Conservation (phyloP, 208 protist species). For the Wallacemonas sp. region DNA sequence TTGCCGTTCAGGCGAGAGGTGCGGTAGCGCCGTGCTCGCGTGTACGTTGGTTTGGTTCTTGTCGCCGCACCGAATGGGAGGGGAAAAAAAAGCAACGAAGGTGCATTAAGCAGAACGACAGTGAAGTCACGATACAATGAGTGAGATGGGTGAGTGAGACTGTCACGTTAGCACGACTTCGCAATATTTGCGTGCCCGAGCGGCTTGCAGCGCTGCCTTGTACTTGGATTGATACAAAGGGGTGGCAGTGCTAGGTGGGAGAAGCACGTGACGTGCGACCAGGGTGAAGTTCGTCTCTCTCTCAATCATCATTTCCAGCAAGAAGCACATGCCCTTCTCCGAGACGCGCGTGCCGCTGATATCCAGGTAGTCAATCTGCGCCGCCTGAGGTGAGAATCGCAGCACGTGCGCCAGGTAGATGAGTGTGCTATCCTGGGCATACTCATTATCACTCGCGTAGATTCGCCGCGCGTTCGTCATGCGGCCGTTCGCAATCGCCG, state of each 20-base stretch:
- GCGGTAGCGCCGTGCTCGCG: too few relatives aligned
- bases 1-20: too few relatives aligned
- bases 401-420: conserved; percentile 82
- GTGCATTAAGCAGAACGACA: neutral
- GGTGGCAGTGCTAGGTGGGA: conserved; percentile 16
- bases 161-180: neutral
- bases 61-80: too few relatives aligned
- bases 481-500: conserved; percentile 74
- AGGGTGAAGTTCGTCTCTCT: conserved; percentile 64
- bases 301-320: conserved; percentile 81
- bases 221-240: conserved; percentile 10
- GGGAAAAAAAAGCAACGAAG: neutral
- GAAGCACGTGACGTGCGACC: conserved; percentile 41
- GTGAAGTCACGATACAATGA: neutral
- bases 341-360: conserved; percentile 78
- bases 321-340: conserved; percentile 73
- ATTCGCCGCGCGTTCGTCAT: conserved; percentile 64
- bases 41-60: too few relatives aligned
- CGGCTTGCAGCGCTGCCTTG: conserved; percentile 2
- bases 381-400: conserved; percentile 68
- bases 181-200: conserved; percentile 1
- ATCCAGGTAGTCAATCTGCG: conserved; percentile 74
- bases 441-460: conserved; percentile 48
- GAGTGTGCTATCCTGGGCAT: conserved; percentile 61
- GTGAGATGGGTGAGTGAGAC: neutral